Base-by-base conservation (phyloP, 1,284 basidiomycete genomes). In the Xerocomus amazonicus region DNA sequence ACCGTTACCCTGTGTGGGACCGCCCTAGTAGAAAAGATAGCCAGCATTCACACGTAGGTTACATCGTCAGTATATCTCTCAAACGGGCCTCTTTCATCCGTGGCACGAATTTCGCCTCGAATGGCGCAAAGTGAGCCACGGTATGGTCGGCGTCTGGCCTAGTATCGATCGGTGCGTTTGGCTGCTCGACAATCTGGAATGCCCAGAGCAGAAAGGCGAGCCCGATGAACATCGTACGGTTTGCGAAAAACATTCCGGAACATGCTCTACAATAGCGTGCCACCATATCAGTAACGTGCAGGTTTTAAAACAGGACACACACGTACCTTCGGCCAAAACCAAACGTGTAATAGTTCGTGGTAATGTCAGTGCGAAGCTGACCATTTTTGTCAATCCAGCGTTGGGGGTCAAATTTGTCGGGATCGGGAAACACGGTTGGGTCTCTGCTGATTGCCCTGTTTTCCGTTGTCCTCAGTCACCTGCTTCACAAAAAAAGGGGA, bases 321-420 rank as follows among this genome's bases (percentile, higher is more conserved):
- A 45, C 64, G 12, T 44, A 78, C 78, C 80, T 69, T 47, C 81
- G 66, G 8, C 82, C 82, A 54, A 82, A 84, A 0, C 83, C 81
- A 56, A 80, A 86, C 13, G 75, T 61, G 56, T 73, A 83, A 16
- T 68, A 71, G 44, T 71, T 74, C 2, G 13, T 14, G 33, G 9
- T 34, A 6, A 83, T 48, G 48, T 83, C 79, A 2, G 77, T 72
- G n/a, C 72, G 67, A 3, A 84, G 50, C 19, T 67, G 65, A 3
- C 79, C 81, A 1, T 77, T 65, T 17, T 66, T 56, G 19, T 72
- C 73, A 6, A 85, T 48, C 82, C 81, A 86, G 23, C 81, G 71
- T 51, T 75, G 70, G 4, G 81, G 82, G 40, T 79, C 67, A 58
- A 84, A 85, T 12, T 46, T 59, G 45, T 84, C 78, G 0, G 81